These are phyloP conservation scores for Colletotrichum brevisporum DNA, from an alignment of 2,329 filamentous ascomycete species.

Conservation along the genomic window DNA sequence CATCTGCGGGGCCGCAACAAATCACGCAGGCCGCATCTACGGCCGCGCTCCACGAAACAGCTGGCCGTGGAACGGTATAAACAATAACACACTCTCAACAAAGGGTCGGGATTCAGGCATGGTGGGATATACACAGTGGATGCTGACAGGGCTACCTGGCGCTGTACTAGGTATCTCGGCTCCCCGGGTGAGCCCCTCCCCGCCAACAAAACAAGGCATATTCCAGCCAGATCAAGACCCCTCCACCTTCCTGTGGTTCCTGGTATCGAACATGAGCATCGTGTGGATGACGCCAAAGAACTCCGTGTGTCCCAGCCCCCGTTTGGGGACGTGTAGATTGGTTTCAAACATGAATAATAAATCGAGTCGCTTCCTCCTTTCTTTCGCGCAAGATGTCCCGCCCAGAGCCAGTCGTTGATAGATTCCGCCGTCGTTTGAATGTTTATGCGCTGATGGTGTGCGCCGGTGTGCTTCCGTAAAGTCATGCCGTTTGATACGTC, in stretches of 20 bases:
- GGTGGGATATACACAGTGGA: slow-evolving; percentile 33
- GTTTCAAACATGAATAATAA: slow-evolving; percentile 27
- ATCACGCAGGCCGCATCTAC: slow-evolving; percentile 31
- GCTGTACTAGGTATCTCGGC: slow-evolving; percentile 27
- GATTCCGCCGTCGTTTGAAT: slow-evolving; percentile 27
- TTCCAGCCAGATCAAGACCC: slow-evolving; percentile 22
- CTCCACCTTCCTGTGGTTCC: slow-evolving; percentile 31
- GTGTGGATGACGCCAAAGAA: slow-evolving; percentile 40
- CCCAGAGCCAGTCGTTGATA: slow-evolving; percentile 22
- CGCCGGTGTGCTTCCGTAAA: slow-evolving; percentile 36
- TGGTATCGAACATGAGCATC: slow-evolving; percentile 43
- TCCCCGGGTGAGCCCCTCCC: slow-evolving; percentile 1
- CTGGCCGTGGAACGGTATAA: slow-evolving; percentile 30
- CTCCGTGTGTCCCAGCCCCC: slow-evolving; percentile 30
- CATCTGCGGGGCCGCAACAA: slow-evolving; percentile 18
- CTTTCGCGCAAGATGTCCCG: slow-evolving; percentile 36
- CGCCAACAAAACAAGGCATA: slow-evolving; percentile 14
- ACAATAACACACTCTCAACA: too few species aligned
- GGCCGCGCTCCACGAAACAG: slow-evolving; percentile 35
- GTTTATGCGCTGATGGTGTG: slow-evolving; percentile 27
- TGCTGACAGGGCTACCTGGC: slow-evolving; percentile 38
- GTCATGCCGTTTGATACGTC: slow-evolving; percentile 32
- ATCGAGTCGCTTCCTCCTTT: slow-evolving; percentile 34
- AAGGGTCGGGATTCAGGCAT: too few species aligned
- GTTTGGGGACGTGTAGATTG: slow-evolving; percentile 21